These are phyloP conservation scores for Aureobasidium sp. DNA, from an alignment of 2,329 filamentous ascomycete genomes.

Conservation along the genomic window DNA sequence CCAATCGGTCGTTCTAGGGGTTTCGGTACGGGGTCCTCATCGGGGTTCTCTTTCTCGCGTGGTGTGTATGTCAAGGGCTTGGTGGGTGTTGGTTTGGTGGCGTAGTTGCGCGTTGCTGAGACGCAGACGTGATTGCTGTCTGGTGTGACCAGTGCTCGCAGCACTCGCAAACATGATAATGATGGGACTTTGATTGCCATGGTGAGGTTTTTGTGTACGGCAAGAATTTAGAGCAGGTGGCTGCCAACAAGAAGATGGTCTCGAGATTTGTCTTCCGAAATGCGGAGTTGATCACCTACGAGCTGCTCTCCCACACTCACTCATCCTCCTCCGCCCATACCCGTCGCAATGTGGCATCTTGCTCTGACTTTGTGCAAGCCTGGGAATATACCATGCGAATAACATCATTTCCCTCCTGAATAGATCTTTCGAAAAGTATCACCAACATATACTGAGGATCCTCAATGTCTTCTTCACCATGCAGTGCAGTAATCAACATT, in stretches of 20 bases:
- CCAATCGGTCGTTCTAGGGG: constrained; percentile 70
- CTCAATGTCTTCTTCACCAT: constrained; percentile 4
- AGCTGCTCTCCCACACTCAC: background rate
- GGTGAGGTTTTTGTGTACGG: background rate
- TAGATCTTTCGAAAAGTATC: background rate
- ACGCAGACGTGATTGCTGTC: constrained; percentile 13
- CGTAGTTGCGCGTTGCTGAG: constrained; percentile 16
- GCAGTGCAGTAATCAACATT: constrained; percentile 3
- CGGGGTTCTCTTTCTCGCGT: constrained; percentile 23
- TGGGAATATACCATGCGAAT: background rate
- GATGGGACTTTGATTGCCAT: constrained; percentile 29
- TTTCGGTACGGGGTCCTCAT: constrained; percentile 44
- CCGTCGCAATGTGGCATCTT: background rate
- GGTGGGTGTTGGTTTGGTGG: constrained; percentile 16
- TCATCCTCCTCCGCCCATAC: background rate
- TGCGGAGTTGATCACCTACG: constrained; percentile 11
- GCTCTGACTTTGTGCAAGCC: background rate
- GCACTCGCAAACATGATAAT: constrained; percentile 22
- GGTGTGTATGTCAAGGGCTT: constrained; percentile 19
- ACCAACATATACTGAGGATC: background rate
- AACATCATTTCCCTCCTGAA: background rate
- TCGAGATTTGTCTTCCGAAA: background rate
- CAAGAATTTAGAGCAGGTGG: background rate
- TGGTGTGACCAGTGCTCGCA: constrained; percentile 23
- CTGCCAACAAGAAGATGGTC: background rate